A percentile compares a stretch with the other conserved stretches of the same genome.
Evolutionary conservation across 1,139 yeast genomes (phyloP).

Genomic region (Suhomyces bolitotheri): DNA sequence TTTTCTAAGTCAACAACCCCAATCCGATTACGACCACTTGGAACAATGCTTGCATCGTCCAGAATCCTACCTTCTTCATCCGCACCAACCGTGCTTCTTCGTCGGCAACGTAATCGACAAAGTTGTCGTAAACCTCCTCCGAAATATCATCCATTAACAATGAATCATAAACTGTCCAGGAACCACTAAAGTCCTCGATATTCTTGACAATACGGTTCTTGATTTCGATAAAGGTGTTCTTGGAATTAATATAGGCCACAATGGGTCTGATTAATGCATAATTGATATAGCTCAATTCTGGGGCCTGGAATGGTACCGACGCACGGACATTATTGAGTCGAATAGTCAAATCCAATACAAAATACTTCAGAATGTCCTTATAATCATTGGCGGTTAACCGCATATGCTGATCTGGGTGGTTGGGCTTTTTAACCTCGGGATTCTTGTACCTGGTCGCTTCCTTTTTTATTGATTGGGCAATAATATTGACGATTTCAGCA

Average conservation of each 20-base stretch:
- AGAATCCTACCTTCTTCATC: conserved; percentile 82
- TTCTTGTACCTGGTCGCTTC: conserved; percentile 42
- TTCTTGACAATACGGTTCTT: conserved; percentile 81
- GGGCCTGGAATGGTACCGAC: conserved; percentile 79
- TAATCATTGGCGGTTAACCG: conserved; percentile 29
- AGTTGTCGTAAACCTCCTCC: conserved; percentile 86
- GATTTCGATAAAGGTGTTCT: conserved; percentile 86
- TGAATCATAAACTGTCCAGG: conserved; percentile 95
- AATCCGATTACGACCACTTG: conserved; percentile 82
- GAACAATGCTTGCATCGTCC: conserved; percentile 84
- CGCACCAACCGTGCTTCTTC: conserved; percentile 75
- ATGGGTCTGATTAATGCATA: conserved; percentile 91
- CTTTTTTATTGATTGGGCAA: conserved; percentile 42
- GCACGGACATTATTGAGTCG: conserved; percentile 85
- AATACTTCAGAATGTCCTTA: conserved; percentile 50
- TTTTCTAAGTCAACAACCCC: conserved; percentile 45
- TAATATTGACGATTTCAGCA: conserved; percentile 39
- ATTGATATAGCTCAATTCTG: conserved; percentile 82
- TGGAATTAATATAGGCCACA: conserved; percentile 90
- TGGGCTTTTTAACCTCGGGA: conserved; percentile 31
- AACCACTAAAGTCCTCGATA: conserved; percentile 82
- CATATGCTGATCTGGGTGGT: conserved; percentile 29
- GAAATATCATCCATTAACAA: conserved; percentile 89
- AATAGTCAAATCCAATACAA: conserved; percentile 76
- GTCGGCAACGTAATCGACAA: conserved; percentile 84